These are phyloP conservation scores for Sclerotinia nivalis DNA, from an alignment of 2,329 filamentous ascomycete species.

Conservation along the genomic window DNA sequence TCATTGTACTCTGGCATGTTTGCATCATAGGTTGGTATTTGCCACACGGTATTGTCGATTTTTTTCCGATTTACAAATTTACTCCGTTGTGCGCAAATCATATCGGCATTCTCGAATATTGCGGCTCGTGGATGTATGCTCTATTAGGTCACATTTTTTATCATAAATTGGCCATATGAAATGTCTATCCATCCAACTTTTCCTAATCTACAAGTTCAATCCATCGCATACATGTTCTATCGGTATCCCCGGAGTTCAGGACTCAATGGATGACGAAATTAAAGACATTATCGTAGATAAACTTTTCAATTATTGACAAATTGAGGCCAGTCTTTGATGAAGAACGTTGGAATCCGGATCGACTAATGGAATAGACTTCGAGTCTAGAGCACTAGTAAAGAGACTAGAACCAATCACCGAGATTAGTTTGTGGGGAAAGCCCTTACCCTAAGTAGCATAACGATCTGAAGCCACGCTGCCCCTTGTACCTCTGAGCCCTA, in stretches of 20 bases:
- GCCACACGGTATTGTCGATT: accelerated
- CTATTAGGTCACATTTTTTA: too few species aligned
- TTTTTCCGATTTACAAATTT: not conserved
- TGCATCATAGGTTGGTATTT: not conserved
- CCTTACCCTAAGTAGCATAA: too few species aligned
- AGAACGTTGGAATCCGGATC: not conserved
- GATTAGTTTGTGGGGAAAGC: not conserved
- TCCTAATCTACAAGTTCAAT: not conserved
- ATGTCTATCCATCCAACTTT: too few species aligned
- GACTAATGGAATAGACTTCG: not conserved
- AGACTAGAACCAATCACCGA: not conserved
- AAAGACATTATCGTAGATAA: not conserved
- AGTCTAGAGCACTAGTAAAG: not conserved
- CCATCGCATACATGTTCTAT: not conserved
- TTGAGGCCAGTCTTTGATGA: too few species aligned
- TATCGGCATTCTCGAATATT: too few species aligned
- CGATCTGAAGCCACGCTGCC: too few species aligned
- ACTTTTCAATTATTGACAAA: not conserved
- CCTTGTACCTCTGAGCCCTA: too few species aligned
- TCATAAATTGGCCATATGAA: too few species aligned
- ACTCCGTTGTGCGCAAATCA: too few species aligned
- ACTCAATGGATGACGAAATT: not conserved
- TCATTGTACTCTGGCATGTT: not conserved
- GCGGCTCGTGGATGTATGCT: too few species aligned
- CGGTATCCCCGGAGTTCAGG: not conserved